These are phyloP conservation scores for Torrubiella hemipterigena DNA, from an alignment of 2,329 filamentous ascomycete species.

Conservation along the genomic window DNA sequence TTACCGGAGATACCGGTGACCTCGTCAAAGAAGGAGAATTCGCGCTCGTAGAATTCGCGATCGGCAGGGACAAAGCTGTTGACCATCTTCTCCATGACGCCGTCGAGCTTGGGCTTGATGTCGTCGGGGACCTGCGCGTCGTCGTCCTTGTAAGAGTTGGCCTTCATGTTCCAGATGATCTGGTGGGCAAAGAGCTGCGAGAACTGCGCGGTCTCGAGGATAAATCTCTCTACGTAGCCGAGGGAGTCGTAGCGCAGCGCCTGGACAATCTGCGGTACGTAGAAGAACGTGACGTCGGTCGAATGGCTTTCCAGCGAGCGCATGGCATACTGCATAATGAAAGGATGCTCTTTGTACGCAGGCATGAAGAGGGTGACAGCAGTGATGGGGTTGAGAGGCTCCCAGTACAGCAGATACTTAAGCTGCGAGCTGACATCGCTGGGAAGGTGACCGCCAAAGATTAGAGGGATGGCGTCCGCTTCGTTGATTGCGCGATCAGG, in stretches of 20 bases:
- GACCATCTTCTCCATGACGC: conserved; percentile 76
- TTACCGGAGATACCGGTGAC: conserved; percentile 94
- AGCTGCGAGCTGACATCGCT: conserved; percentile 68
- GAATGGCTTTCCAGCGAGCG: conserved; percentile 85
- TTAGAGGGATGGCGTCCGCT: conserved; percentile 69
- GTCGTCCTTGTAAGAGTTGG: conserved; percentile 96
- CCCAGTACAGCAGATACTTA: conserved; percentile 91
- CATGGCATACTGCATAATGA: conserved; percentile 94
- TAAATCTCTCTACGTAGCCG: conserved; percentile 92
- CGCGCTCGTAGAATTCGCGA: conserved; percentile 77
- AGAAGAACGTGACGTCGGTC: conserved; percentile 97
- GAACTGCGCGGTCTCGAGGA: conserved; percentile 90
- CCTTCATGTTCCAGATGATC: conserved; percentile 99
- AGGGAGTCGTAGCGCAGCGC: conserved; percentile 83
- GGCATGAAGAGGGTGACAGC: conserved; percentile 91
- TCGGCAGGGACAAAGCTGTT: conserved; percentile 70
- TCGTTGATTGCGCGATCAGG: conserved; percentile 74
- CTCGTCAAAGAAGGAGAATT: conserved; percentile 97
- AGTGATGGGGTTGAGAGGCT: conserved; percentile 81
- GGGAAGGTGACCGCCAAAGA: conserved; percentile 67
- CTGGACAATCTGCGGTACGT: conserved; percentile 96
- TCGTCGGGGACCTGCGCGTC: conserved; percentile 80
- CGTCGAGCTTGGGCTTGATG: conserved; percentile 87
- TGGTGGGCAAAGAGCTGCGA: conserved; percentile 98
- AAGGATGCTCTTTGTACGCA: conserved; percentile 80